Evolutionary conservation across 2,329 filamentous ascomycete species (phyloP), one percentile per base, ranked within the genome.

Genomic region (Epichloe sylvatica): DNA sequence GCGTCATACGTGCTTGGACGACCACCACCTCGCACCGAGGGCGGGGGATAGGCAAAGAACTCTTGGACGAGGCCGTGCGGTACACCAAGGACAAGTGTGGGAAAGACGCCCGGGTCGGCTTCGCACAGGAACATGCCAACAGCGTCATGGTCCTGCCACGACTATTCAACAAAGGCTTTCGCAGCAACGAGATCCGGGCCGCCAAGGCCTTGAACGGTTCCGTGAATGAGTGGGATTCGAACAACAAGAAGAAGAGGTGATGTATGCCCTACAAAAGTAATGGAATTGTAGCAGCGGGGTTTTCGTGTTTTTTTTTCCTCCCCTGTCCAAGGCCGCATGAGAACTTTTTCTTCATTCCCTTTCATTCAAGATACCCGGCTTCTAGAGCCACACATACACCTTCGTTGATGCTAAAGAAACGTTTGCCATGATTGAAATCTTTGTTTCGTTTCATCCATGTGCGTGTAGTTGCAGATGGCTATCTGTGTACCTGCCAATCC

Each of bases 1-100:
- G 82, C 8, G 70, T 88, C 45, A 82, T 95, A 51, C 78, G 85
- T 30, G 88, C 85, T 1, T 95, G 89, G 88, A 91, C 87, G 2
- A 86, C 88, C 2, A 74, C 75, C 60, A 67, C 81, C 46, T 72
- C 74, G 56, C 88, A 87, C 63, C 76, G 89, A 25, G 72, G 77
- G 34, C 78, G 79, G 54, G 87, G 88, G 71, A 25, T 94, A 23
- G 89, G 88, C 3, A 74, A 70, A 39, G 82, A 81, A 34, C 67
- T 95, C 58, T 70, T 95, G 45, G 77, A 83, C 56, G 83, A 86
- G 57, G 86, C 84, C 2, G 80, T 90, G 2, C 73, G 74, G 50
- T 64, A 83, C 49, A 83, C 84, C 52, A 76, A 77, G 57, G 80
- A 81, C 64, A 77, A 76, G 59, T 83, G 83, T 51, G 85, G 86